Conservation (phyloP, 306 rosid species). For the Vachellia collinsii region DNA sequence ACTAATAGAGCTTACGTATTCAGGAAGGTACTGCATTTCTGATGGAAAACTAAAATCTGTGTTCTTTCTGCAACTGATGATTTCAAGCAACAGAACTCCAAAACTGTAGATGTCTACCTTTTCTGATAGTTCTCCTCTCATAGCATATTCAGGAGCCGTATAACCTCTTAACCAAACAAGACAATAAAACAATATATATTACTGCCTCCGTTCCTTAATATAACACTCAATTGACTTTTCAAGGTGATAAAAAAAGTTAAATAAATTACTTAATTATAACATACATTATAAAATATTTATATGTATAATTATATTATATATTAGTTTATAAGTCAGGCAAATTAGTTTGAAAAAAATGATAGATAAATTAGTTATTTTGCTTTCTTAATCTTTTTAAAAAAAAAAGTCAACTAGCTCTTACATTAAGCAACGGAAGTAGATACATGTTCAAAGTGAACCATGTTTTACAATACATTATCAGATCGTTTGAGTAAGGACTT, state of each 20-base stretch:
- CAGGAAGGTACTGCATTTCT: constrained; percentile 89
- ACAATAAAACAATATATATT: background rate
- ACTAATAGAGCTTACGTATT: constrained; percentile 54
- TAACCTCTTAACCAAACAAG: constrained; percentile 62
- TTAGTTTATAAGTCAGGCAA: no score
- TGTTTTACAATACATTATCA: background rate
- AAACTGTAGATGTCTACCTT: constrained; percentile 90
- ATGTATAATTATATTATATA: no score
- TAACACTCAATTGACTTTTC: no score
- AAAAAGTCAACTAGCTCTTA: no score
- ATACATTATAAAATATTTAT: no score
- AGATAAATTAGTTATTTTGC: no score
- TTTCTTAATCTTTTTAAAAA: no score
- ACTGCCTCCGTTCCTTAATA: no score
- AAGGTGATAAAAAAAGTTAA: no score
- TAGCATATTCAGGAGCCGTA: constrained; percentile 94
- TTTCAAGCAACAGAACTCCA: constrained; percentile 94
- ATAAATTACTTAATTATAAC: no score
- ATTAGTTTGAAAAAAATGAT: no score
- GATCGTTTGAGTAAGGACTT: constrained; percentile 35
- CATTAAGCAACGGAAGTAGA: no score
- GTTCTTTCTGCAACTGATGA: constrained; percentile 76
- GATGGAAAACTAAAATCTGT: constrained; percentile 79
- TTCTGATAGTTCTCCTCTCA: constrained; percentile 83
- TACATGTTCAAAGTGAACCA: background rate